Evolutionary conservation across 257 asterid species (phyloP), one percentile per base, ranked within the genome.

Genomic region (Solanum corneliomulleri): DNA sequence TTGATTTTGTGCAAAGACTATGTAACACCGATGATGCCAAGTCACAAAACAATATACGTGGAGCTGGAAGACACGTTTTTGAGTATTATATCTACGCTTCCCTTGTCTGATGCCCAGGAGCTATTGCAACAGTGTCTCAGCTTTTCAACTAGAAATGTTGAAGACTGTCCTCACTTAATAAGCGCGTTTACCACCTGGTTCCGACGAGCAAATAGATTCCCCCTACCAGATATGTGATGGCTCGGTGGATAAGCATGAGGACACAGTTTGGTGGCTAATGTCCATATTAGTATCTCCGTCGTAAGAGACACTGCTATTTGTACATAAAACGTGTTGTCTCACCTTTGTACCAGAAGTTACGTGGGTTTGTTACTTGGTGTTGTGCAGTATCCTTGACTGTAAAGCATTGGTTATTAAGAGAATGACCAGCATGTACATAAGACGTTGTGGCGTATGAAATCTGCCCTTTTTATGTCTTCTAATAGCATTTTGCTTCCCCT

Each of bases 101-200:
- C 99, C 13, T 56, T 97, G 91, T 86, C 95, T 20, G 98, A 93
- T 69, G 92, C 97, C 2, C 97, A 94, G 85, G 92, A 89, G 42
- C 88, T 97, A 92, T 88, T 97, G 89, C 98, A 94, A 91, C 96
- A 93, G 90, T 97, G 99, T 88, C 96, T 95, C 29, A 94, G 96
- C 93, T 94, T 97, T 76, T 94, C 99, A 23, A 95, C 99, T 84
- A 94, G 98, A 39, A 94, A 92, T 62, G 93, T 94, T 35, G 98
- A 97, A 39, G 99, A 97, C 47, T 94, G 99, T 89, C 98, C 95
- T 66, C 98, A 97, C 92, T 90, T 97, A 94, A 91, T 94, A 76
- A 82, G 90, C 66, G 99, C 99, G n/a, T 95, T 97, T 62, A 92
- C 98, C 23, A 93, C 98, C 74, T 97, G 99, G 99, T 94, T 95